Conservation (phyloP, 2,329 filamentous ascomycete genomes). For the Cryoendolithus antarcticus region DNA sequence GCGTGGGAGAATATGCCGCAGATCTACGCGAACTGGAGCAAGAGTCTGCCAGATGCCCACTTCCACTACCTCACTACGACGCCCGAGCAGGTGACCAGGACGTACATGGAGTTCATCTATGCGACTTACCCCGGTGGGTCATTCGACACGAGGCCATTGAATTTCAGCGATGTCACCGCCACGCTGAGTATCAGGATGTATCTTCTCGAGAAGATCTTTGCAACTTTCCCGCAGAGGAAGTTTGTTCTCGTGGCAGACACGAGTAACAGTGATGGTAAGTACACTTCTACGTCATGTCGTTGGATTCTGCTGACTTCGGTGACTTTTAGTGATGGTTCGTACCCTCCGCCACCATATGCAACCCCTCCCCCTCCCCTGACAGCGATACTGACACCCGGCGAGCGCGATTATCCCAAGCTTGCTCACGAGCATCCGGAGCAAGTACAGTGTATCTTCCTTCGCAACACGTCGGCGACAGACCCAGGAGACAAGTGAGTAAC, state of each 20-base stretch:
- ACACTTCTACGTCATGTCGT: constrained; percentile 22
- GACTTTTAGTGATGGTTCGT: too few relatives aligned
- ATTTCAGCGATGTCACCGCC: constrained; percentile 64
- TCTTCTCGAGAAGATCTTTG: constrained; percentile 59
- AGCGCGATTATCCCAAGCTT: constrained; percentile 33
- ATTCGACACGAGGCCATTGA: constrained; percentile 66
- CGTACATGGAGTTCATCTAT: constrained; percentile 72
- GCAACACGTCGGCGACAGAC: constrained; percentile 63
- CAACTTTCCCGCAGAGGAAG: constrained; percentile 61
- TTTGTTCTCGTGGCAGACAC: constrained; percentile 69
- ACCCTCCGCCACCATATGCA: too few relatives aligned
- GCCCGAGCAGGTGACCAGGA: constrained; percentile 62
- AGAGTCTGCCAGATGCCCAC: constrained; percentile 53
- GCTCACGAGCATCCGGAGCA: constrained; percentile 55
- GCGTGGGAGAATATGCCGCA: constrained; percentile 71
- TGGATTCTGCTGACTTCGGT: too few relatives aligned
- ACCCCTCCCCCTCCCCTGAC: too few relatives aligned
- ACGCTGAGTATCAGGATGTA: constrained; percentile 59
- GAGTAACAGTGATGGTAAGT: constrained; percentile 64
- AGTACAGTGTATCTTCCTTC: constrained; percentile 65
- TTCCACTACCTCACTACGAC: constrained; percentile 77
- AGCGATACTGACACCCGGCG: too few relatives aligned
- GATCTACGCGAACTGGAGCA: constrained; percentile 64
- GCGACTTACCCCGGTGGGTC: constrained; percentile 63
- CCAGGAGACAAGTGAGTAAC: constrained; percentile 35